A percentile compares a stretch with the other conserved stretches of the same genome.
These are phyloP conservation scores for Dunaliella sp. DNA, from an alignment of 139 green algal genomes.

Conservation along the genomic window DNA sequence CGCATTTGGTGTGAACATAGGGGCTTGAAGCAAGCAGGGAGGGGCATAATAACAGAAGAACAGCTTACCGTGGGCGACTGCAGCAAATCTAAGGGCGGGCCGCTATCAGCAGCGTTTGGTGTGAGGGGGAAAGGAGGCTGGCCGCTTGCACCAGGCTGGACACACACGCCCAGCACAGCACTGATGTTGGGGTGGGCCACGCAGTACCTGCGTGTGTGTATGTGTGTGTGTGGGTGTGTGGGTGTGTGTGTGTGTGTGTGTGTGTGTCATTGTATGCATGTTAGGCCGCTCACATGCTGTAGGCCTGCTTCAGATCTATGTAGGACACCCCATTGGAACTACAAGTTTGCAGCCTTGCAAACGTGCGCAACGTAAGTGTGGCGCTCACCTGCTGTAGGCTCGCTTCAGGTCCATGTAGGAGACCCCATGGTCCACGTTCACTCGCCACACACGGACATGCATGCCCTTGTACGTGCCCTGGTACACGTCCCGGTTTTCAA, in stretches of 20 bases:
- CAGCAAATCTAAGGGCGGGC: background rate
- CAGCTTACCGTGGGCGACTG: background rate
- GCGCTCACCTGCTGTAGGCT: conserved; percentile 36
- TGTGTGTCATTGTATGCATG: too few relatives aligned
- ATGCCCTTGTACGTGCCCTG: conserved; percentile 44
- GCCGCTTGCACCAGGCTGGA: conserved; percentile 31
- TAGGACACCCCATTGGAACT: too few relatives aligned
- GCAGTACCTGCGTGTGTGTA: conserved; percentile 33
- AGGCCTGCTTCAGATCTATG: too few relatives aligned
- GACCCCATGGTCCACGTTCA: conserved; percentile 38
- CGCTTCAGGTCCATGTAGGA: conserved; percentile 47
- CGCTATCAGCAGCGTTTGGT: background rate
- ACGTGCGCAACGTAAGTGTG: background rate
- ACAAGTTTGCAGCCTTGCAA: too few relatives aligned
- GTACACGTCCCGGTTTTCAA: conserved; percentile 44
- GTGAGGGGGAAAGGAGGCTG: background rate
- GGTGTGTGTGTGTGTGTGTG: too few relatives aligned
- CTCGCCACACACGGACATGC: conserved; percentile 42
- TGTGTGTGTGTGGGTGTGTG: background rate
- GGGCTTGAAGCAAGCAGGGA: too few relatives aligned
- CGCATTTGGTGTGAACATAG: too few relatives aligned
- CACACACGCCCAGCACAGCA: conserved; percentile 51
- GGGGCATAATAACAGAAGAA: too few relatives aligned
- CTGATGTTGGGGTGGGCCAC: conserved; percentile 55
- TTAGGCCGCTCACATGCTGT: too few relatives aligned